Conservation (phyloP, 2,329 filamentous ascomycete genomes). For the Onygenales sp. region DNA sequence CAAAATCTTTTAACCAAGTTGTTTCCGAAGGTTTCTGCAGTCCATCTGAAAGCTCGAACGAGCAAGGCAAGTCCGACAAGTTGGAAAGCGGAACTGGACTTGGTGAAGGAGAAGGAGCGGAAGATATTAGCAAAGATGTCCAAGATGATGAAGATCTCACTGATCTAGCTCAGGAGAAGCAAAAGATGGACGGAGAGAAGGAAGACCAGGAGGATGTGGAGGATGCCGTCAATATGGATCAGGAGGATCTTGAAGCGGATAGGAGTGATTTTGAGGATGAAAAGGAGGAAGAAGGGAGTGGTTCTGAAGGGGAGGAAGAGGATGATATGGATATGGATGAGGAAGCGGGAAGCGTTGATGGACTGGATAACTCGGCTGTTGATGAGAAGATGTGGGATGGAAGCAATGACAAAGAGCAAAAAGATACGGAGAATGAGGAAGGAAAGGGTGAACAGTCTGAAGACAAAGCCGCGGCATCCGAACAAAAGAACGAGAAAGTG, state of each 20-base stretch:
- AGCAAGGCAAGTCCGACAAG: conserved; percentile 62
- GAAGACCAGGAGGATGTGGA: conserved; percentile 37
- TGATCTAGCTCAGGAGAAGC: conserved; percentile 79
- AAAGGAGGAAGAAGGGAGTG: conserved; percentile 49
- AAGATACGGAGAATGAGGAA: conserved; percentile 68
- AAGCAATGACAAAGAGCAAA: conserved; percentile 52
- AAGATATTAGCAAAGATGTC: conserved; percentile 97
- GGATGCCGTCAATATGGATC: conserved; percentile 51
- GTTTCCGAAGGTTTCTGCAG: conserved; percentile 83
- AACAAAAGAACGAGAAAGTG: conserved; percentile 45
- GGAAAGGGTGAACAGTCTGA: conserved; percentile 44
- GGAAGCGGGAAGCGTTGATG: conserved; percentile 82
- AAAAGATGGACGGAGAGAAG: conserved; percentile 38
- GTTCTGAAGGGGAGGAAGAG: conserved; percentile 52
- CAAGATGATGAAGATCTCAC: conserved; percentile 86
- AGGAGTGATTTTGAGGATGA: conserved; percentile 50
- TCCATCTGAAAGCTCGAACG: conserved; percentile 69
- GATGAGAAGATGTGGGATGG: conserved; percentile 99
- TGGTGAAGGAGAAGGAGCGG: conserved; percentile 86
- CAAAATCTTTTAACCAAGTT: conserved; percentile 68
- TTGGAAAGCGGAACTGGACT: conserved; percentile 87
- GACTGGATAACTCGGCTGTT: conserved; percentile 77
- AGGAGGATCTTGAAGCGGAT: conserved; percentile 84
- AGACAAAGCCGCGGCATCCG: conserved; percentile 53
- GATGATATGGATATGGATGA: conserved; percentile 70